Conservation (phyloP, 1,284 basidiomycete species). For the Singerocomus inundabilis region DNA sequence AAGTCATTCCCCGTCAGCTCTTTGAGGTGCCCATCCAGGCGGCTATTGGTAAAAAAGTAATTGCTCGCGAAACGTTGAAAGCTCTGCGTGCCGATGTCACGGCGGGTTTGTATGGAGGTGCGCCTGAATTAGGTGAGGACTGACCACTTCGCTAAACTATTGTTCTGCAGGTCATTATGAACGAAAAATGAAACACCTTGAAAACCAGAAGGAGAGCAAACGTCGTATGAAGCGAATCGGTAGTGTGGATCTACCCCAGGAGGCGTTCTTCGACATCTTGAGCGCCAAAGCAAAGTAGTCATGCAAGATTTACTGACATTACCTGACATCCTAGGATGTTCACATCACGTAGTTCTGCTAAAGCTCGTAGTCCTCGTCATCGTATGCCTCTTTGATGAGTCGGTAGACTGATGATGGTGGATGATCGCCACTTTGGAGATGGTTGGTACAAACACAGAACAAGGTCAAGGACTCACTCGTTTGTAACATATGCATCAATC, state of each 20-base stretch:
- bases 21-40: slow-evolving; percentile 95
- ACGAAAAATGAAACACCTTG: slow-evolving; percentile 88
- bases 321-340: background rate
- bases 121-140: slow-evolving; percentile 13
- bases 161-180: slow-evolving; percentile 70
- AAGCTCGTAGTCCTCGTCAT: slow-evolving; percentile 84
- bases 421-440: slow-evolving; percentile 73
- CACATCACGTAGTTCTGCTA: slow-evolving; percentile 28
- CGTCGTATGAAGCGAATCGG: slow-evolving; percentile 82
- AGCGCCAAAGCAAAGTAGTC: slow-evolving; percentile 44
- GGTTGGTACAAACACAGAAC: slow-evolving; percentile 4
- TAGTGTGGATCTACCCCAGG: slow-evolving; percentile 85
- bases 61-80: slow-evolving; percentile 87
- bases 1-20: slow-evolving; percentile 88
- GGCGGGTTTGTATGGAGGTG: slow-evolving; percentile 89
- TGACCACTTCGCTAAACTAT: background rate
- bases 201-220: slow-evolving; percentile 93
- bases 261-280: slow-evolving; percentile 87
- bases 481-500: slow-evolving; percentile 93
- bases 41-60: slow-evolving; percentile 80
- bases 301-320: slow-evolving; percentile 5
- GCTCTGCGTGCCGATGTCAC: slow-evolving; percentile 94
- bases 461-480: slow-evolving; percentile 68
- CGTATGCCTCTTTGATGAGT: slow-evolving; percentile 88
- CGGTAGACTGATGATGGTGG: slow-evolving; percentile 90